Conservation (phyloP, 2,329 filamentous ascomycete genomes). For the Ascochyta lentis region DNA sequence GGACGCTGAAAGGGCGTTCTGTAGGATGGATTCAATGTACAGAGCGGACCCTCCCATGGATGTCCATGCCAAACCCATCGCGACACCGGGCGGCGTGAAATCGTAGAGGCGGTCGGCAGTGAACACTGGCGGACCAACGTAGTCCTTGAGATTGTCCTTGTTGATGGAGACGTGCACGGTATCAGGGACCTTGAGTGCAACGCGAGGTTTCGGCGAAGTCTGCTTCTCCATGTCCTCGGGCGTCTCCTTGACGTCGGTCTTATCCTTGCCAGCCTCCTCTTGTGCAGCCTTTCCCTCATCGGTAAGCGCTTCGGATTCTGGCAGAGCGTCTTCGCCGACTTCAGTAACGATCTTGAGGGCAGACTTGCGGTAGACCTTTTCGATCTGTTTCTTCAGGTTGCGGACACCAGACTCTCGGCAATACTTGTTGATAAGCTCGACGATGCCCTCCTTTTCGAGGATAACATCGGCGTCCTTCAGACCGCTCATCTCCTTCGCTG, state of each 20-base stretch:
- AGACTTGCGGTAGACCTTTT: slow-evolving; percentile 97
- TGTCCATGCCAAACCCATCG: slow-evolving; percentile 98
- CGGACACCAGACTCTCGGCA: slow-evolving; percentile 96
- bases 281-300: slow-evolving; percentile 82
- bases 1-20: slow-evolving; percentile 75
- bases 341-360: slow-evolving; percentile 97
- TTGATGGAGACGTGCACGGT: slow-evolving; percentile 83
- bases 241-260: slow-evolving; percentile 67
- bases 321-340: slow-evolving; percentile 81
- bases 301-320: slow-evolving; percentile 82
- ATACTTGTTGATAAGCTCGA: slow-evolving; percentile 98
- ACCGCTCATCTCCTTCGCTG: slow-evolving; percentile 92
- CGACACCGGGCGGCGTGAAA: slow-evolving; percentile 87
- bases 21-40: slow-evolving; percentile 96
- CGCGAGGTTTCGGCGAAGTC: slow-evolving; percentile 71
- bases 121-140: slow-evolving; percentile 94
- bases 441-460: slow-evolving; percentile 85
- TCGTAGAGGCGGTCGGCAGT: slow-evolving; percentile 96
- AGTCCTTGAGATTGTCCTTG: slow-evolving; percentile 93
- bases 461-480: slow-evolving; percentile 89
- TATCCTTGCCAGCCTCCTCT: slow-evolving; percentile 72
- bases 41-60: slow-evolving; percentile 95
- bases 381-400: slow-evolving; percentile 98
- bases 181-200: slow-evolving; percentile 83
- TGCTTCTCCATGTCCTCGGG: slow-evolving; percentile 63